Evolutionary conservation across 202 grass and related monocot species (phyloP).

Genomic region (Panicum hallii): DNA sequence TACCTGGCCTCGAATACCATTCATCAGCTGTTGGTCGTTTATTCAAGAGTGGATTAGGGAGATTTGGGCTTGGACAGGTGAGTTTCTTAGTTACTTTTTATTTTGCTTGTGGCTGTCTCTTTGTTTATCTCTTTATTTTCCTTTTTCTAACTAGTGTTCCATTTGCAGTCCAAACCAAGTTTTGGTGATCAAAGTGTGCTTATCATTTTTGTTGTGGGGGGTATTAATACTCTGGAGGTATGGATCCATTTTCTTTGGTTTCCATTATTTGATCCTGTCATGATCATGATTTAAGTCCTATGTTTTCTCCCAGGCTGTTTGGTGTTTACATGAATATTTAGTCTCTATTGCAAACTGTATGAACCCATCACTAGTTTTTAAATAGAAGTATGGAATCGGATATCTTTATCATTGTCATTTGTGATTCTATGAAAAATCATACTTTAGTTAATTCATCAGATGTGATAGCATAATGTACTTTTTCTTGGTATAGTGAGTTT

Average conservation of each 20-base stretch:
- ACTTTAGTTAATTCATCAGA: not conserved
- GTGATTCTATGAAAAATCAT: not conserved
- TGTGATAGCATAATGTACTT: not conserved
- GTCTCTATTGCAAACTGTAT: not conserved
- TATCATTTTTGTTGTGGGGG: slow-evolving; percentile 91
- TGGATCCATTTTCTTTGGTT: slow-evolving; percentile 33
- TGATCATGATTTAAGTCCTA: slow-evolving; percentile 2
- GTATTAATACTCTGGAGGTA: slow-evolving; percentile 94
- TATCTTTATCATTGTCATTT: not conserved
- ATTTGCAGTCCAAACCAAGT: slow-evolving; percentile 84
- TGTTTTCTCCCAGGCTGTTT: slow-evolving; percentile 10
- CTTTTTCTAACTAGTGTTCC: slow-evolving; percentile 25
- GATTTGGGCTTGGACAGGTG: slow-evolving; percentile 96
- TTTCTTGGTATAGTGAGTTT: not conserved
- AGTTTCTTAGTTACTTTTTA: slow-evolving; percentile 22
- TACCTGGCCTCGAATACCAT: slow-evolving; percentile 89
- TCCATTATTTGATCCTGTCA: slow-evolving; percentile 25
- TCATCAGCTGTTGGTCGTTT: slow-evolving; percentile 88
- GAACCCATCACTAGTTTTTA: slow-evolving; percentile 9
- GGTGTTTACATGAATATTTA: slow-evolving; percentile 9
- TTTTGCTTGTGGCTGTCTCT: slow-evolving; percentile 2
- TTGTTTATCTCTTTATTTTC: slow-evolving; percentile 31
- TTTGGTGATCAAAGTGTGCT: slow-evolving; percentile 92
- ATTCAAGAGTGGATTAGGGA: slow-evolving; percentile 93
- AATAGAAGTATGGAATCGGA: not conserved